A percentile compares a stretch with the other conserved stretches of the same genome.
Conservation (phyloP, 352 stramenopile genomes). For the Thraustotheca clavata region DNA sequence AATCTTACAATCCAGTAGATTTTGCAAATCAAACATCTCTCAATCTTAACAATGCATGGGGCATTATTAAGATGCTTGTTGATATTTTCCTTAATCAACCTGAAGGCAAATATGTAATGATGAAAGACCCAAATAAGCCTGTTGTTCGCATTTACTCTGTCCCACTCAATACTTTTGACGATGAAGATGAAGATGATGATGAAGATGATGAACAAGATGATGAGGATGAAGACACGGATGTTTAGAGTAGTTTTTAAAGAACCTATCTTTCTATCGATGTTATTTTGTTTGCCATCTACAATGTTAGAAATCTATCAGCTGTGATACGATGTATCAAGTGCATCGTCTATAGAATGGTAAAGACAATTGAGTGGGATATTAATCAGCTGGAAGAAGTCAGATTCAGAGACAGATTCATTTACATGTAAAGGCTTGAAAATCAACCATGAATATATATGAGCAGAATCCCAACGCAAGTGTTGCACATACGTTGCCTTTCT, state of each 20-base stretch:
- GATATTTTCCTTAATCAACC: slow-evolving; percentile 91
- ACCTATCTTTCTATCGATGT: not conserved
- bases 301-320: too few relatives aligned
- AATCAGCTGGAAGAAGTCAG: not conserved
- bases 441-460: not conserved
- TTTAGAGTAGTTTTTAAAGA: not conserved
- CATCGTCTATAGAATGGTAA: not conserved
- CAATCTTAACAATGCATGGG: slow-evolving; percentile 98
- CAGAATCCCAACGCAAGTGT: slow-evolving; percentile 1
- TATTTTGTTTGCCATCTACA: too few relatives aligned
- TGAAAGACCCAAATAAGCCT: slow-evolving; percentile 97
- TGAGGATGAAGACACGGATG: slow-evolving; percentile 28
- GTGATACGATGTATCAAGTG: too few relatives aligned
- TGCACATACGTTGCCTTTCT: too few relatives aligned
- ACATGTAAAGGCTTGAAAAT: not conserved
- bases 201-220: slow-evolving; percentile 63
- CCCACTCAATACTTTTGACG: slow-evolving; percentile 92
- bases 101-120: slow-evolving; percentile 98
- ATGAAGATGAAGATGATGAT: slow-evolving; percentile 64
- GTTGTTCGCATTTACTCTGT: slow-evolving; percentile 96
- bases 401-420: not conserved
- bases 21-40: slow-evolving; percentile 97
- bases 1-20: slow-evolving; percentile 95
- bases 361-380: too few relatives aligned
- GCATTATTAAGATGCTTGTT: slow-evolving; percentile 91